These are phyloP conservation scores for Kentomonas sorsogonicus DNA, from an alignment of 208 protist species.

Conservation along the genomic window DNA sequence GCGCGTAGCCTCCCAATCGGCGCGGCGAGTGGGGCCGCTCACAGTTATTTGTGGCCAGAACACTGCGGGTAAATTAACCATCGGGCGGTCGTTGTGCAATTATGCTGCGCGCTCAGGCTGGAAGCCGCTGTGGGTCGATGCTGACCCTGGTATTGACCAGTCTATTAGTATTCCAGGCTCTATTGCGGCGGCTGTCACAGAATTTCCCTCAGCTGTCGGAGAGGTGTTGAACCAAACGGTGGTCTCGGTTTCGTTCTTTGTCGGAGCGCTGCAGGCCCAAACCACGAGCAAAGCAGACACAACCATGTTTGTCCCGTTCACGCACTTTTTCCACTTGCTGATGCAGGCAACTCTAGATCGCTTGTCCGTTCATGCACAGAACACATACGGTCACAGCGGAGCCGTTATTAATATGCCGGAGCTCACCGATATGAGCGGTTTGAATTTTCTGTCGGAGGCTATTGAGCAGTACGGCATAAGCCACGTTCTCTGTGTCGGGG, in stretches of 20 bases:
- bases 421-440: constrained; percentile 46
- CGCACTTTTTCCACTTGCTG: constrained; percentile 50
- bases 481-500: constrained; percentile 61
- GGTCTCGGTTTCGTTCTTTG: constrained; percentile 68
- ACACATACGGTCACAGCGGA: constrained; percentile 64
- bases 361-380: constrained; percentile 35
- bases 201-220: constrained; percentile 67
- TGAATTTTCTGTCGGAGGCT: constrained; percentile 62
- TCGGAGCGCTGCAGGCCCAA: constrained; percentile 62
- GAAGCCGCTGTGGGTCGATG: constrained; percentile 68
- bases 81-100: constrained; percentile 59
- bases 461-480: constrained; percentile 54
- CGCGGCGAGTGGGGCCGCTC: constrained; percentile 38
- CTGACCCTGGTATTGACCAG: constrained; percentile 53
- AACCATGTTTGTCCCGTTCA: constrained; percentile 47
- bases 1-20: constrained; percentile 37
- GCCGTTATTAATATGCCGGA: constrained; percentile 65
- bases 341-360: constrained; percentile 32
- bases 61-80: constrained; percentile 28
- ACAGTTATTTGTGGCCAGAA: constrained; percentile 66
- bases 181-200: constrained; percentile 55
- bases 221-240: constrained; percentile 44
- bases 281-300: constrained; percentile 25
- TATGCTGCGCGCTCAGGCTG: constrained; percentile 75
- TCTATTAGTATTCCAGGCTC: constrained; percentile 58